Conservation (phyloP, 2,329 filamentous ascomycete species). For the Colletotrichum sp. region DNA sequence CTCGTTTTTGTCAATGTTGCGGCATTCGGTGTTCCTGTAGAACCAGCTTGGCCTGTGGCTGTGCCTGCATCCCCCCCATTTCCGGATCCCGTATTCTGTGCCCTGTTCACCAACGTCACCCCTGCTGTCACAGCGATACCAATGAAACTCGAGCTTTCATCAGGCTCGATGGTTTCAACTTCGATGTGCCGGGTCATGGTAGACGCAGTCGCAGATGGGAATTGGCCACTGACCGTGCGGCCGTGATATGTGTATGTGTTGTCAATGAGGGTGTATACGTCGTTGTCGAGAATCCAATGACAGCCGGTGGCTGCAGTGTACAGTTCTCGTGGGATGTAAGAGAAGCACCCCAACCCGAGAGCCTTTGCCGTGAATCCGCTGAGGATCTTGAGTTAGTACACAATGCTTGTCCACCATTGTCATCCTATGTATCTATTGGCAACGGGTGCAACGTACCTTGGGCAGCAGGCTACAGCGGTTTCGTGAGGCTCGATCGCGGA, state of each 20-base stretch:
- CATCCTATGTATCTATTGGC: not conserved
- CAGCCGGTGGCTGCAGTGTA: not conserved
- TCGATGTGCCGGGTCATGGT: not conserved
- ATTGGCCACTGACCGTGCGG: not conserved
- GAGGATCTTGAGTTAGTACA: accelerated
- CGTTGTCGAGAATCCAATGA: not conserved
- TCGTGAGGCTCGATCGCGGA: not conserved
- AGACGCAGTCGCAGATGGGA: not conserved
- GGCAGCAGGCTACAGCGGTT: not conserved
- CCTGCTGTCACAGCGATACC: not conserved
- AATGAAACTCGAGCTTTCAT: not conserved
- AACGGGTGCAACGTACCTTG: not conserved
- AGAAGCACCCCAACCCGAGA: not conserved
- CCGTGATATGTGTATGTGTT: not conserved
- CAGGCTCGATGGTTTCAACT: not conserved
- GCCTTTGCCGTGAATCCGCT: not conserved
- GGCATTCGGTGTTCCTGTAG: not conserved
- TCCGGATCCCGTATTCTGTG: not conserved
- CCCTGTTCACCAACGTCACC: not conserved
- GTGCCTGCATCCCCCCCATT: not conserved
- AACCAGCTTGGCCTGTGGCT: not conserved
- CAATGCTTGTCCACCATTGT: not conserved
- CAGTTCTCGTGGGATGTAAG: not conserved
- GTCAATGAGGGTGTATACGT: not conserved
- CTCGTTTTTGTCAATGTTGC: not conserved